Evolutionary conservation across 2,329 filamentous ascomycete genomes (phyloP), one percentile per base, ranked within the genome.

Genomic region (Epichloe amarillans): DNA sequence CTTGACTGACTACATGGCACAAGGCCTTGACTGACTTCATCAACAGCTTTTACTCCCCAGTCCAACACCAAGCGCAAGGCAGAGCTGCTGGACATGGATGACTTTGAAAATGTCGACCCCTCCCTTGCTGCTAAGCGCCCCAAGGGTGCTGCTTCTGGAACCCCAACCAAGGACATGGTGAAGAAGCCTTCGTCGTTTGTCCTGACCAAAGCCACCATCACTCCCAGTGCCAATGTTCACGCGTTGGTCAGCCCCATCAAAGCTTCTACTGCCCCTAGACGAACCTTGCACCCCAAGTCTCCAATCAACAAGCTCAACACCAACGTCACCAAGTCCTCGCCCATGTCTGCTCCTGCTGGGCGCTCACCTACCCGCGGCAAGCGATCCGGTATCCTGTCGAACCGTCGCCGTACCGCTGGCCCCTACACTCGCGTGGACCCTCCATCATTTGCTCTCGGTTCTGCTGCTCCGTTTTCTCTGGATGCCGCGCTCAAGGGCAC

Each of bases 401-500:
- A 76, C 62, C 81, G 84, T 53, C 83, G 85, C 46, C 79, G 80
- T 53, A 77, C 76, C 15, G 76, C 75, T n/a, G 74, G 79, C 5
- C 73, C 75, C 14, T 81, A 83, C 65, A 72, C 77, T 43, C 85
- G 88, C 45, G 73, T 90, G 50, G 84, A 91, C 57, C 83, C 85
- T 1, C 83, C 86, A 2, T 68, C 76, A 14, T 82, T 83, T 63
- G 67, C 69, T 47, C 69, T 70, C 54, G 72, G 69, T 51, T 69
- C 69, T 14, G 68, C 73, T 6, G 70, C 84, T 3, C 86, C 88
- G 0, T 94, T 95, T 68, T 90, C 85, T 49, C 82, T 95, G 53
- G 86, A 93, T 62, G 85, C 87, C 23, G 90, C 88, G 3, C 78
- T 94, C 55, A 86, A 80, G 64, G 85, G 86, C 47, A 88, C 85